phyloP scores from a whole-genome alignment of 495 filamentous ascomycete species.

The Gamarada debralockiae region DNA sequence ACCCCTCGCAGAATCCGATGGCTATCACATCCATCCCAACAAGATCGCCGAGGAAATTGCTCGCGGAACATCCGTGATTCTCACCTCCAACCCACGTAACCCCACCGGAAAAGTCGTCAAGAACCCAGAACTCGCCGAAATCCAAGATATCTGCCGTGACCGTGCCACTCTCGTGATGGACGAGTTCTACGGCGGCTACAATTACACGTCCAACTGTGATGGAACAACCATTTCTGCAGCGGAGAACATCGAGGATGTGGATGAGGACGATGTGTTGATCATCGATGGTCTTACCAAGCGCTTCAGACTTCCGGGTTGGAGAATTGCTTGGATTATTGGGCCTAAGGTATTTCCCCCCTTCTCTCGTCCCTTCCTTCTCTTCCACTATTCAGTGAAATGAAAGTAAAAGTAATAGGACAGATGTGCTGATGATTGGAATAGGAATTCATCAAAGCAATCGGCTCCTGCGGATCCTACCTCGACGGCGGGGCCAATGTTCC shows the following conservation, averaged over 20 bases:
- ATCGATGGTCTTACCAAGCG: slow-evolving; percentile 96
- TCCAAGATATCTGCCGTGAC: slow-evolving; percentile 88
- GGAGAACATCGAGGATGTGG: slow-evolving; percentile 72
- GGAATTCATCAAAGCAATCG: slow-evolving; percentile 92
- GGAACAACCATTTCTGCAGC: slow-evolving; percentile 84
- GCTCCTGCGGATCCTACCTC: slow-evolving; percentile 90
- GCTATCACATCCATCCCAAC: slow-evolving; percentile 86
- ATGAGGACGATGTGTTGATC: slow-evolving; percentile 73
- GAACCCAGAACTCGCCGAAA: slow-evolving; percentile 76
- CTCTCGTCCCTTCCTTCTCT: too few species aligned
- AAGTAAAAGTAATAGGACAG: background rate
- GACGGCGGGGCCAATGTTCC: slow-evolving; percentile 93
- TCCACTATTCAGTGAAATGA: too few species aligned
- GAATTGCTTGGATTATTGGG: slow-evolving; percentile 92
- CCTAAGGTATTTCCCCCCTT: slow-evolving; percentile 52
- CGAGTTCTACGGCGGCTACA: slow-evolving; percentile 96
- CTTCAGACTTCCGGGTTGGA: slow-evolving; percentile 94
- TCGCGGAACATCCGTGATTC: slow-evolving; percentile 78
- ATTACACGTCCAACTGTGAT: slow-evolving; percentile 88
- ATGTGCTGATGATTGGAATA: background rate
- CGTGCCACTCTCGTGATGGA: slow-evolving; percentile 90
- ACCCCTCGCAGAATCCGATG: slow-evolving; percentile 75
- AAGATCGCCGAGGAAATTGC: slow-evolving; percentile 91
- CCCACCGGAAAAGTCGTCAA: slow-evolving; percentile 85
- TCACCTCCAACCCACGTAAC: slow-evolving; percentile 96